Percentiles rank a stretch among this genome's conserved stretches.
These are phyloP conservation scores for Entelexis sorbosivorans DNA, from an alignment of 1,139 yeast genomes.

Conservation along the genomic window DNA sequence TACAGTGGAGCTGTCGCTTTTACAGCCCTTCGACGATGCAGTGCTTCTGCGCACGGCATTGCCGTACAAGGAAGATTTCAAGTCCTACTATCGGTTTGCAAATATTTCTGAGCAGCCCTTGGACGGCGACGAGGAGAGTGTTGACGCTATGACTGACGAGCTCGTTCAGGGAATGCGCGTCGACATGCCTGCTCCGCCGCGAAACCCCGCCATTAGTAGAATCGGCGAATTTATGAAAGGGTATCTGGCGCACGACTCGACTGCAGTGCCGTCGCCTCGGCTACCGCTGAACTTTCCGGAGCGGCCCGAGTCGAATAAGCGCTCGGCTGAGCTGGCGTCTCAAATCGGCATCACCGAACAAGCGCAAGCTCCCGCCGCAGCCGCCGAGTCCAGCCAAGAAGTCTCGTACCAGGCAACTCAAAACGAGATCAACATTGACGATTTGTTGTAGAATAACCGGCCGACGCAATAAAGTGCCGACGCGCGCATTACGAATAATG, in stretches of 20 bases:
- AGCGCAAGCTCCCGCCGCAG: not conserved
- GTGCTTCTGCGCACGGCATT: slow-evolving; percentile 38
- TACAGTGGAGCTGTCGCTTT: slow-evolving; percentile 11
- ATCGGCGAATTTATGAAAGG: not conserved
- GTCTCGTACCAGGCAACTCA: slow-evolving; percentile 3
- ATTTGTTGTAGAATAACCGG: not conserved
- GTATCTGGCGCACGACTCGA: slow-evolving; percentile 8
- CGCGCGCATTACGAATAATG: too few relatives aligned
- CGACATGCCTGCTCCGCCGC: not conserved
- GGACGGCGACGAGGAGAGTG: slow-evolving; percentile 4
- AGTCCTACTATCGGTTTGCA: slow-evolving; percentile 13
- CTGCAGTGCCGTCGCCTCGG: slow-evolving; percentile 2
- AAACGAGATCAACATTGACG: slow-evolving; percentile 1
- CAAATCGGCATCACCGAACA: slow-evolving; percentile 1
- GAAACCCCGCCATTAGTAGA: slow-evolving; percentile 11
- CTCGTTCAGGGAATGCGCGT: slow-evolving; percentile 11
- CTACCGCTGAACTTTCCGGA: not conserved
- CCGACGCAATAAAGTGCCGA: too few relatives aligned
- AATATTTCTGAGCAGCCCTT: slow-evolving; percentile 5
- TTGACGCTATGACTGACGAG: slow-evolving; percentile 13
- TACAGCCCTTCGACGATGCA: slow-evolving; percentile 20
- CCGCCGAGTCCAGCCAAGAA: slow-evolving; percentile 2
- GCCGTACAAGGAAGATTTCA: slow-evolving; percentile 75
- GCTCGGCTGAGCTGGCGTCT: not conserved
- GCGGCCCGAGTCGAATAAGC: not conserved